These are phyloP conservation scores for Cladosporium sp. DNA, from an alignment of 2,329 filamentous ascomycete species.

Conservation along the genomic window DNA sequence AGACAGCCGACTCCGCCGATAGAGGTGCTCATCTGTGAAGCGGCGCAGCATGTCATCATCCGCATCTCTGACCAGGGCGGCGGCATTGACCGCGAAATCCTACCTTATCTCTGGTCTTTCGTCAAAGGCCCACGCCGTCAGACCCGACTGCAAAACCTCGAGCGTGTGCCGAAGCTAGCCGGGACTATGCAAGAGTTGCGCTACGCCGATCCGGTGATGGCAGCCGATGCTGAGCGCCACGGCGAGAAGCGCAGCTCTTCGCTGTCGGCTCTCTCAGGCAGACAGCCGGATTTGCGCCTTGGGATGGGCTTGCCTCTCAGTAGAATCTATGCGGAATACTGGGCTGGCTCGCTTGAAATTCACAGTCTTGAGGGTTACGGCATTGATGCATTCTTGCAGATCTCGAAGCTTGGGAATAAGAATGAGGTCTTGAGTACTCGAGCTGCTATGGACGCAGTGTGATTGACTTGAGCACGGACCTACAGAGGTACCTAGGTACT, in stretches of 20 bases:
- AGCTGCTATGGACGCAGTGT: conserved; percentile 47
- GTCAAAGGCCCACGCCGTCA: conserved; percentile 80
- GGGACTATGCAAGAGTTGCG: conserved; percentile 74
- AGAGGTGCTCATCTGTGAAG: conserved; percentile 90
- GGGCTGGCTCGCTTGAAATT: conserved; percentile 85
- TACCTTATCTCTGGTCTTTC: conserved; percentile 94
- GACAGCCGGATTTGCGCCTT: conserved; percentile 78
- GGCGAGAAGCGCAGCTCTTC: conserved; percentile 53
- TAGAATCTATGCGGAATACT: conserved; percentile 93
- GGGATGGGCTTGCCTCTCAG: conserved; percentile 93
- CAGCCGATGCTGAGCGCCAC: not conserved
- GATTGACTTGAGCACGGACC: conserved; percentile 9
- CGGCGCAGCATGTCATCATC: conserved; percentile 90
- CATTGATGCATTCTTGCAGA: conserved; percentile 91
- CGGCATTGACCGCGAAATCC: conserved; percentile 75
- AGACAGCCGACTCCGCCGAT: conserved; percentile 57
- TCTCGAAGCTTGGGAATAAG: conserved; percentile 94
- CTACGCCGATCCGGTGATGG: conserved; percentile 3
- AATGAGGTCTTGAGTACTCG: conserved; percentile 77
- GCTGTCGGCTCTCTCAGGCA: conserved; percentile 69
- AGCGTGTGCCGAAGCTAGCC: conserved; percentile 81
- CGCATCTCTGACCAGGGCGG: conserved; percentile 93
- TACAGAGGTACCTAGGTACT: no score
- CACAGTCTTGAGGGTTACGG: conserved; percentile 95
- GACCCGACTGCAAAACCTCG: conserved; percentile 74